These are phyloP conservation scores for Bipolaris gigantea DNA, from an alignment of 2,329 filamentous ascomycete genomes.

Conservation along the genomic window DNA sequence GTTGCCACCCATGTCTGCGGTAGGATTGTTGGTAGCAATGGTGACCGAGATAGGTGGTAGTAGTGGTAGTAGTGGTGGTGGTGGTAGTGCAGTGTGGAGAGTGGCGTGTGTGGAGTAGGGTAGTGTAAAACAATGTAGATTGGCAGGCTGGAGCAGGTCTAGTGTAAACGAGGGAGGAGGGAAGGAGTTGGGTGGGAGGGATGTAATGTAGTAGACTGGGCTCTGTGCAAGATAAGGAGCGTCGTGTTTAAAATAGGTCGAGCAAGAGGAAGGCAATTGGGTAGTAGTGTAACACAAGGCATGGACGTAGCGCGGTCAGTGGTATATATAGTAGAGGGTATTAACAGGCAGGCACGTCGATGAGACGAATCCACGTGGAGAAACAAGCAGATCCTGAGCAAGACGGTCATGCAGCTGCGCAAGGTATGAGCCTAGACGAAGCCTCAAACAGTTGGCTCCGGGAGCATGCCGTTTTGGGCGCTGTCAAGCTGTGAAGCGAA, in stretches of 20 bases:
- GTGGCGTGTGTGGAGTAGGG: too few relatives aligned
- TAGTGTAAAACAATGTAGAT: slow-evolving; percentile 16
- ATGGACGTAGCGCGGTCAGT: slow-evolving; percentile 26
- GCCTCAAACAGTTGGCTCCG: slow-evolving; percentile 46
- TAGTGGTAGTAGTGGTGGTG: not conserved
- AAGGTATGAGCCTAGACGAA: slow-evolving; percentile 41
- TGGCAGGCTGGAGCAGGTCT: slow-evolving; percentile 21
- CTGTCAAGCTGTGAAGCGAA: slow-evolving; percentile 45
- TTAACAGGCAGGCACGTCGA: slow-evolving; percentile 33
- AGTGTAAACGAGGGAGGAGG: slow-evolving; percentile 31
- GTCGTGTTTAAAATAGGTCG: slow-evolving; percentile 12
- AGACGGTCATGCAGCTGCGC: slow-evolving; percentile 39
- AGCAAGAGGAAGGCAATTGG: slow-evolving; percentile 7
- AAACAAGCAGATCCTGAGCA: slow-evolving; percentile 39
- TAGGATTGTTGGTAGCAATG: slow-evolving; percentile 1
- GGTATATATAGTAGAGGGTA: slow-evolving; percentile 37
- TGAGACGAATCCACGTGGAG: slow-evolving; percentile 42
- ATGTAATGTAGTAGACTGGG: not conserved
- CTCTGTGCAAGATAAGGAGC: slow-evolving; percentile 12
- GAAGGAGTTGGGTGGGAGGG: slow-evolving; percentile 8
- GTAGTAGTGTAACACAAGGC: slow-evolving; percentile 16
- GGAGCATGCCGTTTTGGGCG: slow-evolving; percentile 45
- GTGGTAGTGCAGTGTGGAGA: not conserved
- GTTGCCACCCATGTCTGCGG: slow-evolving; percentile 47
- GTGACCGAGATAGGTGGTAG: not conserved